Base-by-base conservation (phyloP, 441 rosid species). In the Gossypium trilobum region DNA sequence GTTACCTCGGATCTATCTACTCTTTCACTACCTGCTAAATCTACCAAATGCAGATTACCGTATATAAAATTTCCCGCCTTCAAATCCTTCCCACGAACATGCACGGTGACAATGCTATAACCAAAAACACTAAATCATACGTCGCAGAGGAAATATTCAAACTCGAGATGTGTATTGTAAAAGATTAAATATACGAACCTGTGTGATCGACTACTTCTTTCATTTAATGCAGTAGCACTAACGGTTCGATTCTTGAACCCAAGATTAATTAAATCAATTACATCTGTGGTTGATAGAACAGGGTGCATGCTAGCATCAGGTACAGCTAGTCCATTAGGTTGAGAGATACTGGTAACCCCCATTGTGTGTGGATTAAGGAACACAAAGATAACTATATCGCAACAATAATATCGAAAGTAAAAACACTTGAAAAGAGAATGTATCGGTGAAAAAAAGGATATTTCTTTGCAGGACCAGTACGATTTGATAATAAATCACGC, bases 1-100 rank as follows among this genome's bases (percentile, higher is more conserved):
- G 74, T 87, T 54, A 77, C 93, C 76, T 88, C 93, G 11, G 91
- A 84, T 4, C 89, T 85, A 78, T 88, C 91, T 8, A 88, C 87
- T 72, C 93, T 85, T 71, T 88, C 93, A 78, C 93, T 88, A 78
- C 93, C 93, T 8, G 93, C 93, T 42, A 88, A 81, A 80, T 88
- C 93, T 63, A 88, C 88, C 77, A 88, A 78, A 75, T 87, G 90
- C 70, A 88, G 91, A 64, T 82, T 84, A 0, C 93, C 93, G 1
- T 74, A 79, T 60, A 87, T 46, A 1, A 74, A 57, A 62, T 74
- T 61, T 57, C 88, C 87, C 10, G 77, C 77, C 82, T 87, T 88
- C 64, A 79, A 17, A 54, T 88, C 91, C 68, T 77, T 85, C 39
- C 91, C 93, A 2, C 81, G 85, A 19, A 87, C 89, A 56, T 88